Conservation (phyloP, 257 asterid species). For the Datura wrightii region DNA sequence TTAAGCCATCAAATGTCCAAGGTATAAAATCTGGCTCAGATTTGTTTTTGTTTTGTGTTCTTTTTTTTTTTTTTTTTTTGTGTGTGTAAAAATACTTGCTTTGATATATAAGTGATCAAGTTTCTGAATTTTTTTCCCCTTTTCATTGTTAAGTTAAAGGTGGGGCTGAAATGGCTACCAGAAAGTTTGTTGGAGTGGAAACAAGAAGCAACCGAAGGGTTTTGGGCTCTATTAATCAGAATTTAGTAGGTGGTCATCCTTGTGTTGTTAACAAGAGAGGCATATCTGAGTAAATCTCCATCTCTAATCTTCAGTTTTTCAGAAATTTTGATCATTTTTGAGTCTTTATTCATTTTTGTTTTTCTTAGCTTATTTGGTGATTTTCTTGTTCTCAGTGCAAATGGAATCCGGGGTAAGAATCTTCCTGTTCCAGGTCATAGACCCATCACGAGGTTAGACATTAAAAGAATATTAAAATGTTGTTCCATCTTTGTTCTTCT, state of each 20-base stretch:
- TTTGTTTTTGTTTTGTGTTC: not conserved
- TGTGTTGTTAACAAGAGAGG: slow-evolving; percentile 66
- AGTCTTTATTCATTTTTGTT: not conserved
- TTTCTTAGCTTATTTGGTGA: not conserved
- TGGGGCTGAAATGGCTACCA: slow-evolving; percentile 51
- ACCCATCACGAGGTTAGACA: slow-evolving; percentile 73
- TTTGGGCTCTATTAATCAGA: slow-evolving; percentile 66
- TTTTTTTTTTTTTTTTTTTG: not conserved
- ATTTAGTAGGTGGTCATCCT: slow-evolving; percentile 53
- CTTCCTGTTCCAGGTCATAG: slow-evolving; percentile 53
- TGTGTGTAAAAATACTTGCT: not conserved
- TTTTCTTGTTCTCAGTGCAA: slow-evolving; percentile 47
- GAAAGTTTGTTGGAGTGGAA: slow-evolving; percentile 67
- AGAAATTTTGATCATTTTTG: not conserved
- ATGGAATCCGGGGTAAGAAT: slow-evolving; percentile 60
- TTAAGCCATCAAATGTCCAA: slow-evolving; percentile 52
- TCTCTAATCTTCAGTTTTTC: slow-evolving; percentile 21
- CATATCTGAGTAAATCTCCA: slow-evolving; percentile 66
- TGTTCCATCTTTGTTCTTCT: not conserved
- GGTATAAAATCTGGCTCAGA: slow-evolving; percentile 43
- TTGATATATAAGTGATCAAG: not conserved
- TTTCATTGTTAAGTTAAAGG: slow-evolving; percentile 46
- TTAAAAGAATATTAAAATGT: not conserved
- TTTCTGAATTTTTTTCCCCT: not conserved
- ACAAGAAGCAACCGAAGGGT: slow-evolving; percentile 67